These are phyloP conservation scores for Solanum etuberosum DNA, from an alignment of 257 asterid genomes.

Conservation along the genomic window DNA sequence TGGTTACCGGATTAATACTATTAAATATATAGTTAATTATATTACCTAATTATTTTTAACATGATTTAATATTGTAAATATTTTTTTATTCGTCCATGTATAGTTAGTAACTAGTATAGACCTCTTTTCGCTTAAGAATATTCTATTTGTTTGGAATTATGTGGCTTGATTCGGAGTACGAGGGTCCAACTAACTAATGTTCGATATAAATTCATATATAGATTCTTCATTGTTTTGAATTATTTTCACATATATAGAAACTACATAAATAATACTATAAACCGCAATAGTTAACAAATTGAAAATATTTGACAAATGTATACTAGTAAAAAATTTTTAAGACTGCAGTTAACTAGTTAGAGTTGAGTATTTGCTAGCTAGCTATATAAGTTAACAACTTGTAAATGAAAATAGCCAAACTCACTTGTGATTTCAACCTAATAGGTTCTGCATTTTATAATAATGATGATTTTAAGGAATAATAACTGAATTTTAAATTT, in stretches of 20 bases:
- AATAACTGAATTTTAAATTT: neutral
- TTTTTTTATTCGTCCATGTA: neutral
- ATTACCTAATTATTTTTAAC: neutral
- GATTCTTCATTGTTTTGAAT: neutral
- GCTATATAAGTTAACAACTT: neutral
- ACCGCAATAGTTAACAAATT: neutral
- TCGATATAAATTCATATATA: no score
- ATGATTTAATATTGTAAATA: neutral
- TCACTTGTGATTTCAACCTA: neutral
- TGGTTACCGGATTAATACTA: neutral
- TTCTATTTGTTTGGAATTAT: accelerated
- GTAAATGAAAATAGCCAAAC: neutral
- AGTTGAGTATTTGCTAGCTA: neutral
- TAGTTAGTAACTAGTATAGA: neutral
- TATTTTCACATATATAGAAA: neutral
- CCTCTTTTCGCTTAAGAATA: neutral
- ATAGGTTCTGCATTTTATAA: neutral
- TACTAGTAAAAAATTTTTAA: no score
- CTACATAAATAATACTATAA: neutral
- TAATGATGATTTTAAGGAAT: neutral
- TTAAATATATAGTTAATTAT: neutral
- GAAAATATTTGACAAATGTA: no score
- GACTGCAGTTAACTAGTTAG: neutral
- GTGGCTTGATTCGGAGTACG: neutral
- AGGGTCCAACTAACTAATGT: accelerated